Evolutionary conservation across 805 yeast species (phyloP), one percentile per base, ranked within the genome.

Genomic region (Lipomyces chichibuensis): DNA sequence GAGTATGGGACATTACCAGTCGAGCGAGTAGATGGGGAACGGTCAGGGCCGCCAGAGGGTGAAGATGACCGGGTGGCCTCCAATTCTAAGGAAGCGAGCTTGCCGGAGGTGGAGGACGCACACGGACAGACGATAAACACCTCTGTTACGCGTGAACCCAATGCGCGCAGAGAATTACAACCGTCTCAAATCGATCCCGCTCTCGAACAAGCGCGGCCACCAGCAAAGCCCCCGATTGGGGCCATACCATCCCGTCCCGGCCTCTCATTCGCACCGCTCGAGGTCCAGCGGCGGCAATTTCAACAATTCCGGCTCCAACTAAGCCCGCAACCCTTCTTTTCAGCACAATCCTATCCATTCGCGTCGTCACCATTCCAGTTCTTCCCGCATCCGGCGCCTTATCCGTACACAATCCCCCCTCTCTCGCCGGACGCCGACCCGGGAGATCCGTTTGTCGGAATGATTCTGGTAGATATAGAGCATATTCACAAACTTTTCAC

Each of bases 361-460:
- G 23, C 49, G 8, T n/a, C 23, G 23, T 17, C 49, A 9, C 23
- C 49, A 43, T 43, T 17, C 49, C 23, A 8, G 14, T n/a, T n/a
- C 4, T 43, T 43, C 20, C 49, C 20, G 23, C 23, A 43, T 3
- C 49, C 49, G 49, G 49, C 49, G 8, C 49, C 49, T 17, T 43
- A 43, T 17, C 49, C 49, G 23, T 43, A 43, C 49, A 43, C 49
- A n/a, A 43, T 43, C 25, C 49, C 49, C 9, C 49, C 49, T 43
- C 49, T 57, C 7, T 29, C 60, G 14, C 62, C 62, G 37, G 49
- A 59, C 49, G 56, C 56, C 20, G 55, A 52, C 20, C 62, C 62
- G 2, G 56, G n/a, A 2, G 55, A 46, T 11, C 62, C 62, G n/a
- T 17, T 27, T 33, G 49, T 25, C 7, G 62, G 62, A 6, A 59